Conservation (phyloP, 192 early-diverging fungal genomes). For the Coemansia sp. region DNA sequence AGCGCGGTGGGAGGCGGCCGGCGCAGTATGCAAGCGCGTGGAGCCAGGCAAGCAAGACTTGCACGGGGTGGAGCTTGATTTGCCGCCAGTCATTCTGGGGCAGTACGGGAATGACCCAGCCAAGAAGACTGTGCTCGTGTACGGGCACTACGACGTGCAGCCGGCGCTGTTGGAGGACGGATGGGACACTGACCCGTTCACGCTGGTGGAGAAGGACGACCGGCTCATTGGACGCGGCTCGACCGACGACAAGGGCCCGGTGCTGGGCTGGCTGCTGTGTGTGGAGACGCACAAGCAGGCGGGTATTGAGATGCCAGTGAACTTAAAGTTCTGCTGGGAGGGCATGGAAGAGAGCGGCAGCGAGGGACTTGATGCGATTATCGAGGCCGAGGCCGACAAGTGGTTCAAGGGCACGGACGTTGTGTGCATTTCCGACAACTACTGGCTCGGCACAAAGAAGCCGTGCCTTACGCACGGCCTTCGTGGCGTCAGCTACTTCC, state of each 20-base stretch:
- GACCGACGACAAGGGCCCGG: conserved; percentile 97
- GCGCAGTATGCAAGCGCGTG: conserved; percentile 60
- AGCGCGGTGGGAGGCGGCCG: conserved; percentile 69
- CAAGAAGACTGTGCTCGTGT: conserved; percentile 96
- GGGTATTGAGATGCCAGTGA: conserved; percentile 89
- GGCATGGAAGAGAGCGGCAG: conserved; percentile 89
- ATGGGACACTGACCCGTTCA: conserved; percentile 92
- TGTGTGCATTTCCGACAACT: conserved; percentile 98
- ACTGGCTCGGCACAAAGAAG: conserved; percentile 95
- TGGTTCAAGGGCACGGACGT: conserved; percentile 92
- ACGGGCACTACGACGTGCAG: conserved; percentile 99
- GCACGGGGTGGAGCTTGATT: conserved; percentile 72
- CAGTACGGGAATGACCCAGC: conserved; percentile 84
- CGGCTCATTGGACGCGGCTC: conserved; percentile 88
- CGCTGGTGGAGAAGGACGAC: conserved; percentile 79
- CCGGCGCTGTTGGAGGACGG: conserved; percentile 82
- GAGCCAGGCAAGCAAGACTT: conserved; percentile 83
- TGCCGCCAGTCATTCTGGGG: conserved; percentile 91
- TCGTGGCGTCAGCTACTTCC: conserved; percentile 71
- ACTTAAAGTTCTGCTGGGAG: conserved; percentile 97
- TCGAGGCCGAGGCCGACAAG: conserved; percentile 79
- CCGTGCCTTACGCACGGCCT: conserved; percentile 98
- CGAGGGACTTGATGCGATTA: conserved; percentile 92
- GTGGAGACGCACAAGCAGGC: conserved; percentile 91
- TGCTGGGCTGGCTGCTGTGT: conserved; percentile 96